phyloP scores from a whole-genome alignment of 306 rosid genomes.

The Acacia confusa region DNA sequence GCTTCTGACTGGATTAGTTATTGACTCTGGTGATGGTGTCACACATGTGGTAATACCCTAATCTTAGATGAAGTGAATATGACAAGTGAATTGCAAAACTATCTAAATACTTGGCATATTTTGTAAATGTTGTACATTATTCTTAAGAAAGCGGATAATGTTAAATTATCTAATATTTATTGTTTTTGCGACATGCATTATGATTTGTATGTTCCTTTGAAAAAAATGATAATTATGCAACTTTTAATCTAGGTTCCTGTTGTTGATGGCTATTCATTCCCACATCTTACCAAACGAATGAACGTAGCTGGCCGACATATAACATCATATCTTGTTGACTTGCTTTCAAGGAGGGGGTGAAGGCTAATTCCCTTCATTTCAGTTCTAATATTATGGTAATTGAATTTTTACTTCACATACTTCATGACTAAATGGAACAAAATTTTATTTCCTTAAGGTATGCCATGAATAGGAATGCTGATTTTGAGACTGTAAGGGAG shows the following conservation, averaged over 20 bases:
- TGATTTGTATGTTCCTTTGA: constrained; percentile 13
- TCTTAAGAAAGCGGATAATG: constrained; percentile 22
- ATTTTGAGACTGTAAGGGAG: constrained; percentile 99
- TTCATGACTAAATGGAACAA: constrained; percentile 32
- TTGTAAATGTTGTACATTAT: constrained; percentile 14
- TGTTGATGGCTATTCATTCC: constrained; percentile 98
- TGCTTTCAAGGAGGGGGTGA: constrained; percentile 98
- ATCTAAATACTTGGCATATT: background rate
- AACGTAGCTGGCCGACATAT: constrained; percentile 99
- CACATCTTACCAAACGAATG: constrained; percentile 97
- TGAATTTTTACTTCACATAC: constrained; percentile 16
- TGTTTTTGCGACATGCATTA: background rate
- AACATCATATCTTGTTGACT: constrained; percentile 95
- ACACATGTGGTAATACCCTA: constrained; percentile 88
- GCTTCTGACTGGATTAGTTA: constrained; percentile 94
- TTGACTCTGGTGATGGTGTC: constrained; percentile 98
- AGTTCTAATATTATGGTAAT: constrained; percentile 23
- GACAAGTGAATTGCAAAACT: constrained; percentile 15
- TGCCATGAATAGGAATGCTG: constrained; percentile 86
- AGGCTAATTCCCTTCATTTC: constrained; percentile 34
- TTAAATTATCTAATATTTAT: constrained; percentile 3
- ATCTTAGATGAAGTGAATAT: constrained; percentile 5
- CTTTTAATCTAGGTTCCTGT: constrained; percentile 80
- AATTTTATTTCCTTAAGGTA: constrained; percentile 63
- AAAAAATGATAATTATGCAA: constrained; percentile 28